phyloP scores from a whole-genome alignment of 108 stramenopile species.

The Chaetoceros tenuissimus region DNA sequence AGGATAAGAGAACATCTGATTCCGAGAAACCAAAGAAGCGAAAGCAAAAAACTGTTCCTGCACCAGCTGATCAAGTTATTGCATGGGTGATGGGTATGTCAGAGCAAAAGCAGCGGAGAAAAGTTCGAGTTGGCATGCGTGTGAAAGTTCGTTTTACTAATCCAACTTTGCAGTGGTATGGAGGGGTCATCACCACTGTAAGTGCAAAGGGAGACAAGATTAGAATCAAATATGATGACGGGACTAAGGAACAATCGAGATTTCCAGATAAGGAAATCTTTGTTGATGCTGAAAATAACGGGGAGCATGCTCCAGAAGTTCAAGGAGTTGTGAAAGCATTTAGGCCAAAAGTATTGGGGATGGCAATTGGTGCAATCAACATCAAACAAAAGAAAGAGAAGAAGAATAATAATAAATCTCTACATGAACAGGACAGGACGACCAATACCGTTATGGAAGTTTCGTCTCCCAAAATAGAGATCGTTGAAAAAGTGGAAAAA shows the following conservation, averaged over 20 bases:
- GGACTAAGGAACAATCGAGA: slow-evolving; percentile 58
- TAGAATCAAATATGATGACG: slow-evolving; percentile 78
- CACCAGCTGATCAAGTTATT: slow-evolving; percentile 41
- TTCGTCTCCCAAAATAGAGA: too few relatives aligned
- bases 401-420: slow-evolving; percentile 4
- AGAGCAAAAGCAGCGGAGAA: slow-evolving; percentile 26
- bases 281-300: slow-evolving; percentile 66
- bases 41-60: slow-evolving; percentile 35
- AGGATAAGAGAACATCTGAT: slow-evolving; percentile 17
- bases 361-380: background rate
- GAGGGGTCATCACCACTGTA: slow-evolving; percentile 45
- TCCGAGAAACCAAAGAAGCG: slow-evolving; percentile 6
- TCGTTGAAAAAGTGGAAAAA: too few relatives aligned
- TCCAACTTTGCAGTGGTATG: slow-evolving; percentile 45
- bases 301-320: slow-evolving; percentile 29
- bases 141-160: slow-evolving; percentile 31
- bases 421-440: too few relatives aligned
- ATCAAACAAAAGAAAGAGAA: background rate
- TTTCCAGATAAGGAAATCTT: slow-evolving; percentile 84
- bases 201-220: slow-evolving; percentile 46
- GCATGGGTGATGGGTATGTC: slow-evolving; percentile 29
- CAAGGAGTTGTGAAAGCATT: slow-evolving; percentile 21
- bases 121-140: slow-evolving; percentile 37
- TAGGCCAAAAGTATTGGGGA: background rate
- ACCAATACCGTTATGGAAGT: too few relatives aligned